phyloP scores from a whole-genome alignment of 2,329 filamentous ascomycete species.

The Trichophyton verrucosum region DNA sequence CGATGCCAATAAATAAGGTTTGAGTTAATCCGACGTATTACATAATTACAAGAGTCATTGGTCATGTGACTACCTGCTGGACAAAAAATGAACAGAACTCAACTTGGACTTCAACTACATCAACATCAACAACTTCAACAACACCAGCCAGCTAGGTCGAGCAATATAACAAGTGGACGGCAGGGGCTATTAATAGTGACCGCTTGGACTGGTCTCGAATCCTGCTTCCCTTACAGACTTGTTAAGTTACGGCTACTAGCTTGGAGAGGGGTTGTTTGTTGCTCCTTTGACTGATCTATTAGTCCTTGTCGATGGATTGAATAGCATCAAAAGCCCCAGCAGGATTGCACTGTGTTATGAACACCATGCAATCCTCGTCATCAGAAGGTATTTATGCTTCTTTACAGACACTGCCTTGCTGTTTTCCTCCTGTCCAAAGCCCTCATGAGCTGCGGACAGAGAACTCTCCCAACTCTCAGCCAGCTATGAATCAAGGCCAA shows the following conservation, averaged over 20 bases:
- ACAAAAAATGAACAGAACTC: too few species aligned
- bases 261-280: neutral
- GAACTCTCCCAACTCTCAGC: slow-evolving; percentile 16
- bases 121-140: neutral
- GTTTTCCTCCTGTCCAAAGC: slow-evolving; percentile 1
- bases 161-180: neutral
- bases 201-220: neutral
- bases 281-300: neutral
- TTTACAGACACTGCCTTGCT: slow-evolving; percentile 12
- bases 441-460: slow-evolving; percentile 7
- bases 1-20: too few species aligned
- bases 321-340: neutral
- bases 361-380: slow-evolving; percentile 8
- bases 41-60: too few species aligned
- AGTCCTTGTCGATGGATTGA: neutral
- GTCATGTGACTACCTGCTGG: too few species aligned
- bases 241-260: neutral
- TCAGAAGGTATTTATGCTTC: slow-evolving; percentile 31
- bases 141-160: neutral
- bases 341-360: neutral
- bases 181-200: neutral
- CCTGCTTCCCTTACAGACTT: neutral
- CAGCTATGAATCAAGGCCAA: slow-evolving; percentile 23
- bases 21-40: too few species aligned
- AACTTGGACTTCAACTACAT: neutral